Evolutionary conservation across 352 stramenopile genomes (phyloP).

Genomic region (Phytophthora brassicae): DNA sequence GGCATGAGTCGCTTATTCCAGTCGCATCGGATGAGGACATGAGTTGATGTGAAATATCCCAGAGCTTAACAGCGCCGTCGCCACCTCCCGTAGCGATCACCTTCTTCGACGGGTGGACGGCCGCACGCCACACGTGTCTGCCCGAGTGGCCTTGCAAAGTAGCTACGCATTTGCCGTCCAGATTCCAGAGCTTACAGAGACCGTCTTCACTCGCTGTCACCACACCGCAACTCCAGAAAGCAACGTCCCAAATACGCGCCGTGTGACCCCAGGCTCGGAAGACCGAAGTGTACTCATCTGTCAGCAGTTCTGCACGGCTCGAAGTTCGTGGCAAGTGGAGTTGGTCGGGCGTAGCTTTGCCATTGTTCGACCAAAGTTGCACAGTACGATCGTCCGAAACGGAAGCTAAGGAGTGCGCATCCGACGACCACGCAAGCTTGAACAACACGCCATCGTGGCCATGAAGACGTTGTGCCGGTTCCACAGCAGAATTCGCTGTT

Average conservation of each 20-base stretch:
- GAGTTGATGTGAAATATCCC: constrained; percentile 62
- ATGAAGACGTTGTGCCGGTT: constrained; percentile 64
- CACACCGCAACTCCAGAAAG: constrained; percentile 51
- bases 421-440: constrained; percentile 74
- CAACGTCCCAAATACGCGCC: constrained; percentile 85
- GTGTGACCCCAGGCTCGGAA: constrained; percentile 84
- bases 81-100: constrained; percentile 71
- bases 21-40: constrained; percentile 36
- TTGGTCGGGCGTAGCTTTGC: constrained; percentile 7
- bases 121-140: constrained; percentile 78
- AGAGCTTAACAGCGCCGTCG: constrained; percentile 83
- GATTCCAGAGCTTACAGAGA: constrained; percentile 73
- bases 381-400: constrained; percentile 87
- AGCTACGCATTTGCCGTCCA: constrained; percentile 59
- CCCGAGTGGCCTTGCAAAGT: constrained; percentile 77
- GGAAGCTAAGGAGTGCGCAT: constrained; percentile 69
- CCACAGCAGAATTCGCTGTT: constrained; percentile 17
- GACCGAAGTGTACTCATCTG: constrained; percentile 40
- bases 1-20: constrained; percentile 13
- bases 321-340: constrained; percentile 5
- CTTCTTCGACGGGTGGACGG: constrained; percentile 49
- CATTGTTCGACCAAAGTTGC: constrained; percentile 72
- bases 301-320: constrained; percentile 21
- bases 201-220: constrained; percentile 81
- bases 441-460: constrained; percentile 86